Conservation (phyloP, 805 yeast genomes). For the Metschnikowia sp. region DNA sequence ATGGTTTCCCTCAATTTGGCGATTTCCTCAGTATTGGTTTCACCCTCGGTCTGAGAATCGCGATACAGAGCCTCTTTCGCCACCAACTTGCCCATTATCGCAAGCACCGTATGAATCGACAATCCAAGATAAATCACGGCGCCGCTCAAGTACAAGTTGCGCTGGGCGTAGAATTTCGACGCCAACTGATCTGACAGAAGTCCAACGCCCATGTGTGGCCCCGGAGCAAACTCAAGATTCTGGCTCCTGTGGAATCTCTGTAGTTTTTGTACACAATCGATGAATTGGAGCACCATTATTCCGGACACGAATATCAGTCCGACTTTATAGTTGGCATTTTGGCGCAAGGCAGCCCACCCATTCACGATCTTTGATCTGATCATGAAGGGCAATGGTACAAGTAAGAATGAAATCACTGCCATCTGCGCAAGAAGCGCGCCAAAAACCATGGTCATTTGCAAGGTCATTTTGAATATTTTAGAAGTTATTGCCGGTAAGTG, state of each 20-base stretch:
- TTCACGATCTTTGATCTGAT: slow-evolving; percentile 43
- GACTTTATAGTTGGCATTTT: slow-evolving; percentile 42
- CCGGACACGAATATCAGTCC: slow-evolving; percentile 39
- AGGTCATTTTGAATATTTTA: slow-evolving; percentile 32
- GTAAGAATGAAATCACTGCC: slow-evolving; percentile 44
- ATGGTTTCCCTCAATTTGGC: slow-evolving; percentile 36
- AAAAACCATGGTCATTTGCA: slow-evolving; percentile 47
- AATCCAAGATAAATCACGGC: slow-evolving; percentile 55
- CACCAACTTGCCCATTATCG: slow-evolving; percentile 51
- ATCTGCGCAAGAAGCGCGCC: slow-evolving; percentile 50
- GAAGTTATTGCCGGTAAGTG: too few species aligned
- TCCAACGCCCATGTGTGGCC: slow-evolving; percentile 8
- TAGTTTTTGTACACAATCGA: slow-evolving; percentile 51
- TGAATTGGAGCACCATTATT: slow-evolving; percentile 47
- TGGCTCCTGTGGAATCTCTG: slow-evolving; percentile 19
- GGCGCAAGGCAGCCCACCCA: slow-evolving; percentile 31
- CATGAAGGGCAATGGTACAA: slow-evolving; percentile 53
- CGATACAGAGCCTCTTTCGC: slow-evolving; percentile 37
- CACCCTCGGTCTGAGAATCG: slow-evolving; percentile 5
- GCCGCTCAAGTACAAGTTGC: slow-evolving; percentile 61
- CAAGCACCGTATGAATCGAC: slow-evolving; percentile 53
- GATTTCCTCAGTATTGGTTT: slow-evolving; percentile 23
- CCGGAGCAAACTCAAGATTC: slow-evolving; percentile 21
- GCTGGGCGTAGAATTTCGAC: slow-evolving; percentile 57
- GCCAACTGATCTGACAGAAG: slow-evolving; percentile 52